phyloP scores from a whole-genome alignment of 257 asterid species.

The Jaltomata sinuosa region DNA sequence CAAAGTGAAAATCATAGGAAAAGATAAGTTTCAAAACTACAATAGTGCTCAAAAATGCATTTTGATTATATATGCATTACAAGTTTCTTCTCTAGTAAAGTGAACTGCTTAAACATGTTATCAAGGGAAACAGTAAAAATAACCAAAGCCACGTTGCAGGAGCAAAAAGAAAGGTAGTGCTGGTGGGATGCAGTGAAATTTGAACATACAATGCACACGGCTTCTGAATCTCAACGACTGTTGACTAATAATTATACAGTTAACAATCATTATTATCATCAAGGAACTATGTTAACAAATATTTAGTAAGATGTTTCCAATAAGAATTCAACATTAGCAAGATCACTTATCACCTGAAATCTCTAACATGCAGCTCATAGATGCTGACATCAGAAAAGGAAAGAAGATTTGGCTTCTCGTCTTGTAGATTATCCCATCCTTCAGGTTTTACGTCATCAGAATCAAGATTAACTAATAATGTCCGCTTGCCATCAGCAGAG shows the following conservation, averaged over 20 bases:
- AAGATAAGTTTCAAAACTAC: not conserved
- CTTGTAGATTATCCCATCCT: conserved; percentile 69
- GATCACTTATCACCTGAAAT: conserved; percentile 63
- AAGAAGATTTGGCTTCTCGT: conserved; percentile 59
- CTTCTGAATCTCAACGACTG: not conserved
- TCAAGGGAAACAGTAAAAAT: not conserved
- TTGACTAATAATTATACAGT: not conserved
- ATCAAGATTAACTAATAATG: conserved; percentile 61
- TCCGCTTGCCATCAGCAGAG: conserved; percentile 69
- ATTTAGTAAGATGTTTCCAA: not conserved
- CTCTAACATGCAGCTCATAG: conserved; percentile 92
- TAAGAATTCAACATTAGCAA: not conserved
- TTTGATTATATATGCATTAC: not conserved
- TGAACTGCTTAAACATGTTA: not conserved
- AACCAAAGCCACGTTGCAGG: not conserved
- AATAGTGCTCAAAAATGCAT: not conserved
- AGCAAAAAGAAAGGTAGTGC: not conserved
- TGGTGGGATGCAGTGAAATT: not conserved
- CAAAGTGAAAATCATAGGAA: conserved; percentile 6
- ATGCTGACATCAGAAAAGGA: conserved; percentile 81
- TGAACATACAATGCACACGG: not conserved
- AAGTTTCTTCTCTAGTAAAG: not conserved
- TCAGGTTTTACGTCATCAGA: conserved; percentile 75
- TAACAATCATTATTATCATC: not conserved
- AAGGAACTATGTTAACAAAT: not conserved